Conservation (phyloP, 2,329 filamentous ascomycete species). For the Sclerotinia minor region DNA sequence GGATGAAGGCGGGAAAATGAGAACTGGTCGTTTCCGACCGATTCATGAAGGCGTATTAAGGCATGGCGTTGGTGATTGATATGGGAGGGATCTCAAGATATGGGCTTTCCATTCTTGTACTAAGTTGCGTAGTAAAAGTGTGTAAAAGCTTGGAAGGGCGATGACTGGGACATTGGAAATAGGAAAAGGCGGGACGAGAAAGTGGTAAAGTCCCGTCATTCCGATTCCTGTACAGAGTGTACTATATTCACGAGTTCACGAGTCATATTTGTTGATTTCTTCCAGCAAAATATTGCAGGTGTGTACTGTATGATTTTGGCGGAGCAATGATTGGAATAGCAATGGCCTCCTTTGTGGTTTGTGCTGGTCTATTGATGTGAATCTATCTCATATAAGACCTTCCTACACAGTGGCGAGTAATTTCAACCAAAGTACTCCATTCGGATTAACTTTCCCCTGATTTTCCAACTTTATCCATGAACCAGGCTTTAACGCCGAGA, state of each 20-base stretch:
- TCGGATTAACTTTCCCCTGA: no score
- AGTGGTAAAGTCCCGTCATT: conserved; percentile 4
- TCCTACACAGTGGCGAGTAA: neutral
- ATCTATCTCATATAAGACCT: neutral
- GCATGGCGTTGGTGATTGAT: conserved; percentile 1
- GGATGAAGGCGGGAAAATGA: neutral
- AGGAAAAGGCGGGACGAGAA: neutral
- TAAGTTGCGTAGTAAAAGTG: neutral
- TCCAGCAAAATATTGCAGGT: neutral
- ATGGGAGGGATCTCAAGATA: neutral
- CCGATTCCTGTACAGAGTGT: neutral
- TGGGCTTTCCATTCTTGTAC: neutral
- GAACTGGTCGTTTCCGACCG: neutral
- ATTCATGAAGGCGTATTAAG: neutral
- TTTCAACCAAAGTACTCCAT: neutral
- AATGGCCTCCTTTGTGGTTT: no score
- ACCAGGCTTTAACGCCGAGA: neutral
- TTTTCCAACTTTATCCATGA: neutral
- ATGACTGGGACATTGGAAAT: neutral
- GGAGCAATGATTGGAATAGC: neutral
- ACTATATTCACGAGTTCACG: conserved; percentile 6
- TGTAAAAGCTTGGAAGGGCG: neutral
- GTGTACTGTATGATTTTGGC: neutral
- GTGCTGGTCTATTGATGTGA: neutral
- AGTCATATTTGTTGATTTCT: neutral